Conservation (phyloP, 2,329 filamentous ascomycete species). For the Trichothecium sympodiale region DNA sequence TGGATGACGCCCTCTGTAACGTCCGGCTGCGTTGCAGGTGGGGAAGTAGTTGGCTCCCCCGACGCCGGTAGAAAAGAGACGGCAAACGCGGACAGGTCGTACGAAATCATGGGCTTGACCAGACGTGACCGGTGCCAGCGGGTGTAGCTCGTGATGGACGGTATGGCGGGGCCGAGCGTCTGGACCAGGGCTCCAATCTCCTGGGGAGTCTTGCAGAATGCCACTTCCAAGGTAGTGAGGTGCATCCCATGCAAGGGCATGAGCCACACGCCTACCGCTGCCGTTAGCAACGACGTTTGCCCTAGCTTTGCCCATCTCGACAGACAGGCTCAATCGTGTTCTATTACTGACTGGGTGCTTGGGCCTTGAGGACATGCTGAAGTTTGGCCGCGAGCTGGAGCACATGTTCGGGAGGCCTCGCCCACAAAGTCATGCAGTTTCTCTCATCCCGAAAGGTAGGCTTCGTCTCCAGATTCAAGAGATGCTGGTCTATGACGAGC, state of each 20-base stretch:
- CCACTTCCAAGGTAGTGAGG: slow-evolving; percentile 74
- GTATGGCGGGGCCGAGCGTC: slow-evolving; percentile 43
- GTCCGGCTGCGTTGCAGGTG: slow-evolving; percentile 26
- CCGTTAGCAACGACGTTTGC: too few relatives aligned
- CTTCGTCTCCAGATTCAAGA: slow-evolving; percentile 58
- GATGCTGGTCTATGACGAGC: slow-evolving; percentile 64
- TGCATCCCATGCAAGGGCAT: slow-evolving; percentile 74
- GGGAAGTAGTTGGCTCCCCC: slow-evolving; percentile 37
- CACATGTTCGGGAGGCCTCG: slow-evolving; percentile 64
- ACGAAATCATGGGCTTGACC: slow-evolving; percentile 73
- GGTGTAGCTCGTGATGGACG: slow-evolving; percentile 54
- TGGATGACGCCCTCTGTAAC: slow-evolving; percentile 23
- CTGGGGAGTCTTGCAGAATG: slow-evolving; percentile 61
- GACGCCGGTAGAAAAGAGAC: slow-evolving; percentile 77
- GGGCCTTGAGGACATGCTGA: slow-evolving; percentile 52
- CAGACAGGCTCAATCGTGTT: too few relatives aligned
- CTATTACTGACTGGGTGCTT: slow-evolving; percentile 65
- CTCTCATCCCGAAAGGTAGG: slow-evolving; percentile 64
- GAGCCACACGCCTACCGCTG: slow-evolving; percentile 60
- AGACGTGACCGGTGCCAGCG: slow-evolving; percentile 59
- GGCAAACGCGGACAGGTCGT: slow-evolving; percentile 75
- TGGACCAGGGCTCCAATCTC: slow-evolving; percentile 57
- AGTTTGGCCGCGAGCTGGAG: slow-evolving; percentile 55
- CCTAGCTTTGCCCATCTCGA: too few relatives aligned
- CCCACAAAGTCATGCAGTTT: slow-evolving; percentile 83